These are phyloP conservation scores for Brettanomyces nanus DNA, from an alignment of 805 yeast genomes.

Conservation along the genomic window DNA sequence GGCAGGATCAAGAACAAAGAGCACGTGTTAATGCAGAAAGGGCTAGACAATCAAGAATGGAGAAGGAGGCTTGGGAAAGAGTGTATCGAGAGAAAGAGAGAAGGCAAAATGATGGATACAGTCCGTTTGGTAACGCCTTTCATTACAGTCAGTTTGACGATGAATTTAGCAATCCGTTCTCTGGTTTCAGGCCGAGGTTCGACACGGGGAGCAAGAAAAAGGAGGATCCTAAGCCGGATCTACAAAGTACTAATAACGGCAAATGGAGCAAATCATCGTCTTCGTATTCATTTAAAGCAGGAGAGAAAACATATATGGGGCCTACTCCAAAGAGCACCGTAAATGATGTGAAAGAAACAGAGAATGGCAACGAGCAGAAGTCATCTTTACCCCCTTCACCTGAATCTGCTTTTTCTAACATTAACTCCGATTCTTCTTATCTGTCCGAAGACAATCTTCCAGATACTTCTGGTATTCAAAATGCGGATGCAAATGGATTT, in stretches of 20 bases:
- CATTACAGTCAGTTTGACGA: constrained; percentile 1
- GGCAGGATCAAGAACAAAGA: constrained; percentile 10
- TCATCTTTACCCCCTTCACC: neutral
- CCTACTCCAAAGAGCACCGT: constrained; percentile 13
- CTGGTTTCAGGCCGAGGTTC: too few species aligned
- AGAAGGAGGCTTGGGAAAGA: constrained; percentile 5
- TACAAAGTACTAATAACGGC: constrained; percentile 18
- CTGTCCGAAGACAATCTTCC: neutral
- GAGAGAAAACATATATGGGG: constrained; percentile 22
- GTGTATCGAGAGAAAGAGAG: constrained; percentile 1
- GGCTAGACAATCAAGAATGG: constrained; percentile 7
- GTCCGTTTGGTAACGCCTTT: neutral
- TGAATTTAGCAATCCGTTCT: neutral
- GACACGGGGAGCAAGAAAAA: too few species aligned
- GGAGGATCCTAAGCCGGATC: constrained; percentile 12
- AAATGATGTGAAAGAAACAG: neutral
- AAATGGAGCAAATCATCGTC: constrained; percentile 19
- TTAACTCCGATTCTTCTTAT: neutral
- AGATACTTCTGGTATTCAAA: neutral
- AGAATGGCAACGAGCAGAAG: neutral
- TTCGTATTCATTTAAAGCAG: constrained; percentile 20
- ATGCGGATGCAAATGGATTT: too few species aligned
- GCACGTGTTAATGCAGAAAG: constrained; percentile 8
- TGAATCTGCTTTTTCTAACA: neutral
- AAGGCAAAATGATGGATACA: neutral